Evolutionary conservation across 228 moss, liverwort and hornwort genomes (phyloP).

Genomic region (Sphagnum magellanicum): DNA sequence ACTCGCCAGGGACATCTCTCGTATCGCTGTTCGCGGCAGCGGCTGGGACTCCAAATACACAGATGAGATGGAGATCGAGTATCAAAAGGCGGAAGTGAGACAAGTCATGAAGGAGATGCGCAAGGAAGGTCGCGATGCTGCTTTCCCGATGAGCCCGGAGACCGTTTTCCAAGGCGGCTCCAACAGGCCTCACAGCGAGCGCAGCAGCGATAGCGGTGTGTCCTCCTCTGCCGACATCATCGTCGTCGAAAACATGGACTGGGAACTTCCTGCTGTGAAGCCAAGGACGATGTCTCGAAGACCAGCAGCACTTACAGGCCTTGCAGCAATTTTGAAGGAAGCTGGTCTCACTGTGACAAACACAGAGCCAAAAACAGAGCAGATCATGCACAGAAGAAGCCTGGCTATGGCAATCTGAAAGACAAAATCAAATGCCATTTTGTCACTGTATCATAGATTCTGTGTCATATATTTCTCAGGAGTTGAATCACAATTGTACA

Average conservation of each 20-base stretch:
- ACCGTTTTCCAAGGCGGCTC: too few relatives aligned
- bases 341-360: conserved; percentile 28
- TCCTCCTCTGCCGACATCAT: conserved; percentile 12
- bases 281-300: conserved; percentile 32
- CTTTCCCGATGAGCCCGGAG: not conserved
- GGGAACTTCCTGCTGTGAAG: conserved; percentile 54
- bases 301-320: conserved; percentile 43
- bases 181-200: conserved; percentile 7
- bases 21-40: conserved; percentile 40
- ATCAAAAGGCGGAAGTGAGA: conserved; percentile 24
- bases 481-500: not conserved
- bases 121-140: not conserved
- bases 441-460: not conserved
- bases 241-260: conserved; percentile 21
- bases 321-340: conserved; percentile 58
- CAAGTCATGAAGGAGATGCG: conserved; percentile 34
- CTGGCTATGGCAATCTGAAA: conserved; percentile 15
- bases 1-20: conserved; percentile 15
- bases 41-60: conserved; percentile 53
- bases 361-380: conserved; percentile 11
- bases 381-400: conserved; percentile 12
- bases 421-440: not conserved
- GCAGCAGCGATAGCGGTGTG: conserved; percentile 7
- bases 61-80: conserved; percentile 51
- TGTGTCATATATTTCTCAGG: not conserved